These are phyloP conservation scores for Mucor irregularis DNA, from an alignment of 371 early-diverging fungal species.

Conservation along the genomic window DNA sequence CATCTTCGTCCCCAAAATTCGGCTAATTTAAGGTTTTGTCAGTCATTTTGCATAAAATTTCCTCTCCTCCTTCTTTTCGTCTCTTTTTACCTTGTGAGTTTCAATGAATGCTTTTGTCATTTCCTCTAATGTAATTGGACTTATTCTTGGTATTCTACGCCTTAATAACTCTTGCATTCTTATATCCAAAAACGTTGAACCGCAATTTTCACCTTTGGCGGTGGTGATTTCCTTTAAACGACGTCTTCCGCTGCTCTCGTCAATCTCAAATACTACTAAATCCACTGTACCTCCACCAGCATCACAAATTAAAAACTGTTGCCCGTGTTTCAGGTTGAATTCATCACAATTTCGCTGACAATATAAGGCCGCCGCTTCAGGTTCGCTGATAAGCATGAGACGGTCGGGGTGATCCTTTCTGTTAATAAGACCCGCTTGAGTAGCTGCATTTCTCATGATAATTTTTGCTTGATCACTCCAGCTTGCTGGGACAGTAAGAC, in stretches of 20 bases:
- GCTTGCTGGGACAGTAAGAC: slow-evolving; percentile 52
- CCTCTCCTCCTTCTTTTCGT: not conserved
- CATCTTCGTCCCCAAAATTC: slow-evolving; percentile 59
- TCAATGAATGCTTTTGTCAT: slow-evolving; percentile 49
- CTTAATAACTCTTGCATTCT: slow-evolving; percentile 51
- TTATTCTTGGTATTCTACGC: slow-evolving; percentile 39
- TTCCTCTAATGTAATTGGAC: slow-evolving; percentile 44
- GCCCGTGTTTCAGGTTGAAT: slow-evolving; percentile 43
- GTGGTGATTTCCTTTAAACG: slow-evolving; percentile 54
- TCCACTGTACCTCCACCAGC: slow-evolving; percentile 71
- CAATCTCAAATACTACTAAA: slow-evolving; percentile 52
- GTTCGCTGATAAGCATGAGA: slow-evolving; percentile 59
- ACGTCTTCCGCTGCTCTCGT: slow-evolving; percentile 35
- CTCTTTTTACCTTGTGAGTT: slow-evolving; percentile 46
- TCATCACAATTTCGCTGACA: slow-evolving; percentile 50
- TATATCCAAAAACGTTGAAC: slow-evolving; percentile 56
- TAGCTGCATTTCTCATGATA: slow-evolving; percentile 49
- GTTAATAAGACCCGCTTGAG: slow-evolving; percentile 44
- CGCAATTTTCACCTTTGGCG: slow-evolving; percentile 56
- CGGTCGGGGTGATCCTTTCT: slow-evolving; percentile 46
- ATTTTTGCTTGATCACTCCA: slow-evolving; percentile 53
- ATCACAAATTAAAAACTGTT: slow-evolving; percentile 65
- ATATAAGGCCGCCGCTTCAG: slow-evolving; percentile 48
- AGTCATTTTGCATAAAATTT: not conserved
- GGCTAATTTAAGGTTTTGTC: slow-evolving; percentile 29